Base-by-base conservation (phyloP, 2,329 filamentous ascomycete species). In the Aspergillus quadricinctus region DNA sequence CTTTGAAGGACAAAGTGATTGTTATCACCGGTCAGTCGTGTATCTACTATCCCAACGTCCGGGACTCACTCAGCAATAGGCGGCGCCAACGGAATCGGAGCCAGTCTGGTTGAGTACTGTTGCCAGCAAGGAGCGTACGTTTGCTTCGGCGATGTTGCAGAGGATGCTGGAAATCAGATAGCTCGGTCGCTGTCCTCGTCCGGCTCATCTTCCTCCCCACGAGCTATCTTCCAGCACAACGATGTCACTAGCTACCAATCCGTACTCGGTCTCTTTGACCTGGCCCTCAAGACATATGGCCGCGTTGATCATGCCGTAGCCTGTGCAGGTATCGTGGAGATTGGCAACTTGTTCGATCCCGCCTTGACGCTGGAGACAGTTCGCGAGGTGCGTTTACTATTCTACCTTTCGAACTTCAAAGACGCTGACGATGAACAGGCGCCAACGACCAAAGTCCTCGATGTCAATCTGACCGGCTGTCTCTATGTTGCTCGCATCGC, bases 401-500 rank as follows among this genome's bases (percentile, higher is more conserved):
- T 5, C 11, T 10, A 45, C 25, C 10, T 14, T 17, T 45, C 7
- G 10, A 31, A 8, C n/a, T 9, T 45, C 9, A 3, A 29, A 49
- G 8, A 52, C 23, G 10, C 46, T 40, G 41, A 35, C 6, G 4
- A 28, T 28, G 1, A 23, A 61, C 28, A 61, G n/a, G 27, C 67
- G 1, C 64, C 67, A 1, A 69, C 70, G 3, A 64, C 72, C 52
- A 73, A 72, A 57, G 71, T 75, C 3, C 64, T 81, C 11, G 76
- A 80, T 41, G 74, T 82, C 54, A 81, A 82, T 58, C 67, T 82
- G 4, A 69, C 72, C 4, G 80, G 78, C 8, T 75, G 75, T 1
- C 61, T 81, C 23, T 76, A 77, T 48, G 80, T 82, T 57, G 72
- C 76, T 3, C 71, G 80, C 1, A 75, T 83, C 11, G 81, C 80